Evolutionary conservation across 1,284 basidiomycete species (phyloP).

Genomic region (Sporisorium reilianum): DNA sequence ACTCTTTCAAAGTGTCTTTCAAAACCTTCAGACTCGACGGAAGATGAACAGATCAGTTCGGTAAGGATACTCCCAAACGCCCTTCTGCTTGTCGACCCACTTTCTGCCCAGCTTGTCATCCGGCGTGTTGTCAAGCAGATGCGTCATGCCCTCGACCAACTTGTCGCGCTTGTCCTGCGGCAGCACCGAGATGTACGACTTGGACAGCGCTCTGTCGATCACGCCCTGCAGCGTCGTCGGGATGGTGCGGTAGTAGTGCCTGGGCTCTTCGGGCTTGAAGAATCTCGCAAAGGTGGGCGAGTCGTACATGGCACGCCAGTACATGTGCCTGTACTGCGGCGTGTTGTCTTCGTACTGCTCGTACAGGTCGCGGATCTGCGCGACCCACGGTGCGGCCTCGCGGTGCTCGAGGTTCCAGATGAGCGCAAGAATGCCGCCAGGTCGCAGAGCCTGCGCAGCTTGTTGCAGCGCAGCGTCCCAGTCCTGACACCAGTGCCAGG

Average conservation of each 20-base stretch:
- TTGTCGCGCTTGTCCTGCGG: conserved; percentile 41
- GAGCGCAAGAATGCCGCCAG: conserved; percentile 57
- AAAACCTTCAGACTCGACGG: conserved; percentile 26
- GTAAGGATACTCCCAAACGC: conserved; percentile 61
- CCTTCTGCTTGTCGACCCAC: conserved; percentile 62
- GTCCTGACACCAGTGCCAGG: conserved; percentile 66
- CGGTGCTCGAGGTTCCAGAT: conserved; percentile 67
- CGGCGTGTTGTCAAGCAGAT: conserved; percentile 33
- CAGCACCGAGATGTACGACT: conserved; percentile 62
- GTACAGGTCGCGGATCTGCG: conserved; percentile 58
- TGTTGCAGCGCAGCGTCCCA: conserved; percentile 48
- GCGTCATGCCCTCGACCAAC: conserved; percentile 26
- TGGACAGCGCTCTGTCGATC: conserved; percentile 52
- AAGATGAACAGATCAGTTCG: conserved; percentile 53
- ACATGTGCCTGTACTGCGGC: conserved; percentile 64
- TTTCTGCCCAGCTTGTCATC: conserved; percentile 49
- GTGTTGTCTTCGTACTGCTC: conserved; percentile 59
- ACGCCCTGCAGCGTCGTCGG: conserved; percentile 58
- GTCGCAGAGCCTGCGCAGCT: conserved; percentile 46
- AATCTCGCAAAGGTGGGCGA: conserved; percentile 26
- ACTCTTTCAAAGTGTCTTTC: not conserved
- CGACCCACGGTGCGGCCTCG: conserved; percentile 62
- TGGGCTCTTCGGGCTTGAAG: conserved; percentile 43
- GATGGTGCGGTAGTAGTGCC: conserved; percentile 48
- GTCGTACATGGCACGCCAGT: conserved; percentile 63